Base-by-base conservation (phyloP, 371 early-diverging fungal species). In the Nematocida sp. region DNA sequence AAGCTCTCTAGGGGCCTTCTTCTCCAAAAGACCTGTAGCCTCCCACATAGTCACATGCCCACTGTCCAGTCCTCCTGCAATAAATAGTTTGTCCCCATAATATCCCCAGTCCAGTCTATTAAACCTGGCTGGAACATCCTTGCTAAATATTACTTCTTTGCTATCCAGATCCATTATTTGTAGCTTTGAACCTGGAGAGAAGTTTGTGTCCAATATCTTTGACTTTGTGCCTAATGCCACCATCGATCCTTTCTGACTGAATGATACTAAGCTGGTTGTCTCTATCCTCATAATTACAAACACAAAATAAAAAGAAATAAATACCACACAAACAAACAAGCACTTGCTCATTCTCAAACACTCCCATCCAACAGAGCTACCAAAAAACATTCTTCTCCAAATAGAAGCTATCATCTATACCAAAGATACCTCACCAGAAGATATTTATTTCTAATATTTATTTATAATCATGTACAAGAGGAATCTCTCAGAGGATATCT, bases 201-300 rank as follows among this genome's bases (percentile, higher is more conserved):
- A 84, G 31, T 77, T 78, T 7, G 80, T 53, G 58, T 84, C 82
- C 52, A 84, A 78, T 25, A 82, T 64, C 63, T 81, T 84, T 34
- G 82, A 66, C 62, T 81, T 84, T 17, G 81, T 82, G 41, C 78
- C 84, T 46, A 82, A 53, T 29, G 80, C 84, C 19, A 78, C 55
- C n/a, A 76, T 53, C 7, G 81, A 81, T 19, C 64, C 58, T 15
- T 38, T 61, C 29, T 46, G 62, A 46, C 78, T 63, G 60, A 83
- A 83, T 29, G 78, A 76, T 15, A 79, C 61, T 31, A 83, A 45
- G 52, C 78, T 78, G 27, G 78, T 78, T 78, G 80, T 81, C 63
- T 81, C 79, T 65, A 83, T 70, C 53, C 64, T 79, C 78, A 82
- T 78, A 34, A 32, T 58, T 70, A 43, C 11, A 13, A 13, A 41